phyloP scores from a whole-genome alignment of 176 grass and related monocot genomes.

The Phoenix dactylifera region DNA sequence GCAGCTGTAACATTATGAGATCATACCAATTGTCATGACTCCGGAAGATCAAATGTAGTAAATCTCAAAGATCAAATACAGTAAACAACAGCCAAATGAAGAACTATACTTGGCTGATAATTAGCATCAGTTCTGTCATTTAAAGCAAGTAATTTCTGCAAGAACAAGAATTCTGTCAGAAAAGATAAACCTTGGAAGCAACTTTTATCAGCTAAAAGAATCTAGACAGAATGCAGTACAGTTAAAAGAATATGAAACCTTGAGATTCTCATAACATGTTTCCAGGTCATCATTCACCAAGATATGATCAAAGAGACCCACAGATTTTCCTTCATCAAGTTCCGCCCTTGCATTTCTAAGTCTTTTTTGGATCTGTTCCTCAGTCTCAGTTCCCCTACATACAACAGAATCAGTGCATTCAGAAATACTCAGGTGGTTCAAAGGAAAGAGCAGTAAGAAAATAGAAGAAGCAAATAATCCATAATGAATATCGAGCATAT shows the following conservation, averaged over 20 bases:
- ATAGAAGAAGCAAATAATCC: too few species aligned
- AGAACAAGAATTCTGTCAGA: slow-evolving; percentile 13
- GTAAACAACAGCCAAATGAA: neutral
- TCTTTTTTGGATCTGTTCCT: slow-evolving; percentile 83
- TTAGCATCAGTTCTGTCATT: slow-evolving; percentile 34
- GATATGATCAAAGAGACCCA: slow-evolving; percentile 68
- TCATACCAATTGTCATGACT: neutral
- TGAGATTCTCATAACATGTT: slow-evolving; percentile 77
- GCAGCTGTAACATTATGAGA: slow-evolving; percentile 12
- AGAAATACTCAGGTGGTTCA: neutral
- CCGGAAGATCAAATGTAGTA: slow-evolving; percentile 2
- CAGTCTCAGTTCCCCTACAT: slow-evolving; percentile 45
- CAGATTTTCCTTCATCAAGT: slow-evolving; percentile 58
- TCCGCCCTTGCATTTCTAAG: slow-evolving; percentile 76
- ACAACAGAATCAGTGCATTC: slow-evolving; percentile 4
- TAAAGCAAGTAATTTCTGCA: slow-evolving; percentile 63
- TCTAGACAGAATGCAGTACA: neutral
- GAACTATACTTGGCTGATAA: slow-evolving; percentile 22
- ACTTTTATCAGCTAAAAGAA: too few species aligned
- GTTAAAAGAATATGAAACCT: slow-evolving; percentile 35
- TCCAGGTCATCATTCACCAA: slow-evolving; percentile 91
- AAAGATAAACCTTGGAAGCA: too few species aligned
- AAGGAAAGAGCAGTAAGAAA: too few species aligned
- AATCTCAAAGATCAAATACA: neutral
- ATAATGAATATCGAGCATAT: slow-evolving; percentile 5